These are phyloP conservation scores for Eutrema heterophyllum DNA, from an alignment of 345 rosid species.

Conservation along the genomic window DNA sequence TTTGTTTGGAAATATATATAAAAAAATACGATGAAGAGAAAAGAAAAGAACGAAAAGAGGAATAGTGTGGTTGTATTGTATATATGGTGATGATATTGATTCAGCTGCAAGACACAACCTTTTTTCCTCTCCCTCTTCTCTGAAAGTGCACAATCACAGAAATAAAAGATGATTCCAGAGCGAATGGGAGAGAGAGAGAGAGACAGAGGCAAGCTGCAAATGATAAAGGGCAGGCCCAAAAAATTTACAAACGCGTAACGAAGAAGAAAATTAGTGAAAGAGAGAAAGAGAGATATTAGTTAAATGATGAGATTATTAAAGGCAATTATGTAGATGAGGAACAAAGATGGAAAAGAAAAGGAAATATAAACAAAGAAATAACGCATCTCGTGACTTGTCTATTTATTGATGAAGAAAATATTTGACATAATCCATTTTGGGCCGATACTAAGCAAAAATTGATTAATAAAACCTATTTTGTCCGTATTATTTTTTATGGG, in stretches of 20 bases:
- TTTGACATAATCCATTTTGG: too few species aligned
- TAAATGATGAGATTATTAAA: conserved; percentile 23
- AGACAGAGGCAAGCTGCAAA: conserved; percentile 7
- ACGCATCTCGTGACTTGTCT: too few species aligned
- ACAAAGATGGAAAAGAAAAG: too few species aligned
- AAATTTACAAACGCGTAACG: conserved; percentile 34
- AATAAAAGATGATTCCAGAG: conserved; percentile 29
- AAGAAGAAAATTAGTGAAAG: conserved; percentile 30
- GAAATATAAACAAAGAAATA: too few species aligned
- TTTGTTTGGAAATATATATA: background rate
- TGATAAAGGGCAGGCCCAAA: conserved; percentile 18
- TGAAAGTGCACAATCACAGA: conserved; percentile 32
- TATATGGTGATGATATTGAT: conserved; percentile 25
- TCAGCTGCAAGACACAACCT: conserved; percentile 38
- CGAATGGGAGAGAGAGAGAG: conserved; percentile 24
- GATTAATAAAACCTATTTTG: too few species aligned
- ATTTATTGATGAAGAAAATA: too few species aligned
- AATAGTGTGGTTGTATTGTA: conserved; percentile 14
- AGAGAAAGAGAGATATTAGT: too few species aligned
- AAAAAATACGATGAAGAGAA: background rate
- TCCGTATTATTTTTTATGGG: too few species aligned
- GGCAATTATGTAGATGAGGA: conserved; percentile 22
- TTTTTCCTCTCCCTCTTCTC: conserved; percentile 16
- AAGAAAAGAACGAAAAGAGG: background rate
- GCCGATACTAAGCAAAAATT: too few species aligned